A percentile compares a stretch with the other conserved stretches of the same genome.
These are phyloP conservation scores for Saccharomycopsis javanensis DNA, from an alignment of 805 yeast genomes.

Conservation along the genomic window DNA sequence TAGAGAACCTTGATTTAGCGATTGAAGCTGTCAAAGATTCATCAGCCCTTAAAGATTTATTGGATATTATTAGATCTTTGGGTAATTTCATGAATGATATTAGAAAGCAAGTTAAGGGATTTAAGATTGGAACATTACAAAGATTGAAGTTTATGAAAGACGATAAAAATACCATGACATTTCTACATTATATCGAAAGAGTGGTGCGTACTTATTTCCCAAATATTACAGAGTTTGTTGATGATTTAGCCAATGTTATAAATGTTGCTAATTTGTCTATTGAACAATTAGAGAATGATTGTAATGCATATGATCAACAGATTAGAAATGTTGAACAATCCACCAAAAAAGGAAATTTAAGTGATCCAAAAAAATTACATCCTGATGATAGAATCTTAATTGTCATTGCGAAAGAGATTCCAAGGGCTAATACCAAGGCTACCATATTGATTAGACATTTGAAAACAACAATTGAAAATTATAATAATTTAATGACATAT, in stretches of 20 bases:
- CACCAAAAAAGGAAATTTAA: constrained; percentile 52
- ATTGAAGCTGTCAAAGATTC: constrained; percentile 45
- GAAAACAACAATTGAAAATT: constrained; percentile 38
- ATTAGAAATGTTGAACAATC: constrained; percentile 45
- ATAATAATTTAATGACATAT: constrained; percentile 52
- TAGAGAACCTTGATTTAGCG: constrained; percentile 51
- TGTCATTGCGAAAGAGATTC: constrained; percentile 42
- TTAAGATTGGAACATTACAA: constrained; percentile 58
- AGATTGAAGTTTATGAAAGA: constrained; percentile 65
- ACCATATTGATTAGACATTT: constrained; percentile 43
- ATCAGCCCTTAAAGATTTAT: constrained; percentile 42
- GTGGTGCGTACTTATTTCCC: constrained; percentile 58
- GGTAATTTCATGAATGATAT: constrained; percentile 76
- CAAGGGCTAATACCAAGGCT: constrained; percentile 45
- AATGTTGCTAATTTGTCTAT: constrained; percentile 53
- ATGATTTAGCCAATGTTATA: constrained; percentile 44
- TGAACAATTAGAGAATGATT: constrained; percentile 52
- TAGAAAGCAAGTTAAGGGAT: constrained; percentile 59
- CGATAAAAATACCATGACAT: constrained; percentile 56
- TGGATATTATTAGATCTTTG: constrained; percentile 58
- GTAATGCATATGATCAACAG: constrained; percentile 41
- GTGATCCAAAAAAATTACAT: constrained; percentile 52
- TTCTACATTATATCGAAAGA: constrained; percentile 67
- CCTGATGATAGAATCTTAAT: constrained; percentile 54
- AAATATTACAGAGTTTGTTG: constrained; percentile 49